These are phyloP conservation scores for Purpureocillium takamizusanense DNA, from an alignment of 2,329 filamentous ascomycete species.

Conservation along the genomic window DNA sequence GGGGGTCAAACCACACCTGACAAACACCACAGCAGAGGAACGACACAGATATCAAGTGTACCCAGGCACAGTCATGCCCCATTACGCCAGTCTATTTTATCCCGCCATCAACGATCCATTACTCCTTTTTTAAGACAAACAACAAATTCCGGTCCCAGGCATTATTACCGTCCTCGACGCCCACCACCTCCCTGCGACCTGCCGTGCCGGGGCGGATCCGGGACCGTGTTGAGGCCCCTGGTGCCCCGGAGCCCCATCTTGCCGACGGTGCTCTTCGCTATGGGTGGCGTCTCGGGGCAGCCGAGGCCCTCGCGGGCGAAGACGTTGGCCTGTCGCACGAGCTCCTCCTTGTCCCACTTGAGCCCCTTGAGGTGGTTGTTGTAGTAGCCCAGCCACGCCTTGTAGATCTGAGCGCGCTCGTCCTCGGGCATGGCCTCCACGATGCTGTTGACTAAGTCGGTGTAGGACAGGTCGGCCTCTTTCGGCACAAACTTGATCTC, in stretches of 20 bases:
- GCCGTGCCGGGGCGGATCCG: slow-evolving; percentile 26
- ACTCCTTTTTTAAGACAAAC: too few relatives aligned
- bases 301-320: slow-evolving; percentile 40
- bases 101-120: too few relatives aligned
- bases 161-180: background rate
- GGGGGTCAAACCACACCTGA: too few relatives aligned
- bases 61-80: too few relatives aligned
- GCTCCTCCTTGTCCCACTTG: slow-evolving; percentile 29
- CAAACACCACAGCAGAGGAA: too few relatives aligned
- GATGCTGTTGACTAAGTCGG: slow-evolving; percentile 26
- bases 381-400: slow-evolving; percentile 49
- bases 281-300: slow-evolving; percentile 33
- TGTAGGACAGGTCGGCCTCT: slow-evolving; percentile 33
- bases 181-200: background rate
- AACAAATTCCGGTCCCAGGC: too few relatives aligned
- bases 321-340: slow-evolving; percentile 42
- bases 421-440: slow-evolving; percentile 33
- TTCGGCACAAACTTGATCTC: slow-evolving; percentile 44
- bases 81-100: too few relatives aligned
- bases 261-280: slow-evolving; percentile 36
- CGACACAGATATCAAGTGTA: too few relatives aligned
- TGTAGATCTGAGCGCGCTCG: slow-evolving; percentile 39
- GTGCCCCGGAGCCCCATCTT: slow-evolving; percentile 51
- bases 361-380: slow-evolving; percentile 39
- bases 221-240: slow-evolving; percentile 35